Base-by-base conservation (phyloP, 257 asterid species). In the Rauvolfia tetraphylla region DNA sequence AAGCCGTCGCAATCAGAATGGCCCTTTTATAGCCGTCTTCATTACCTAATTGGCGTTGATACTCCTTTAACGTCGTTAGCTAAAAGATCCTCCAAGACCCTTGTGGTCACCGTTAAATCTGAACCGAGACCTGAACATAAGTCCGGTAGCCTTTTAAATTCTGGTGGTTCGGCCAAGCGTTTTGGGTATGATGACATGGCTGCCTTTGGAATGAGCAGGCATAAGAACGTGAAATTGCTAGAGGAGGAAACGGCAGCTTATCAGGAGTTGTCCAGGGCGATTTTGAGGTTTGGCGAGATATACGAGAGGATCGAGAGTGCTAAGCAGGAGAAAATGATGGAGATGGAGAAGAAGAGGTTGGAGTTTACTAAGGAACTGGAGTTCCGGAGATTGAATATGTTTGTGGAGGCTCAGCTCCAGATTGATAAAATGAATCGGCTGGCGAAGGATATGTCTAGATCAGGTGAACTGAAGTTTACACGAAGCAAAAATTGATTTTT, bases 321-420 rank as follows among this genome's bases (percentile, higher is more conserved):
- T 84, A 89, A 91, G 75, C 93, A 88, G 86, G 85, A 86, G 80
- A 90, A 87, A 84, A 86, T 91, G 89, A 72, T 91, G 82, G 96
- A 90, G 81, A 48, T 89, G 85, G 97, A 88, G 84, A 91, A 91
- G 82, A 88, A 88, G 85, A 83, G 93, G 87, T 88, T 88, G 95
- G 89, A 89, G 78, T 86, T 91, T 76, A 88, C 89, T 33, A 89
- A 88, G 68, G 97, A 90, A 36, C 77, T 91, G 83, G 96, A 91
- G 82, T 91, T 90, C 69, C 92, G 88, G 80, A 83, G 96, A 87
- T 88, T 91, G 93, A 92, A 88, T 69, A 78, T 88, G 84, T 87
- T 91, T 69, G 85, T 90, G 89, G 97, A 91, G 82, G 83, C 92
- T 76, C 95, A 84, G 81, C 81, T 88, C 68, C 89, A 85, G 86